Evolutionary conservation across 2,329 filamentous ascomycete genomes (phyloP), one percentile per base, ranked within the genome.

Genomic region (Colletotrichum karsti): DNA sequence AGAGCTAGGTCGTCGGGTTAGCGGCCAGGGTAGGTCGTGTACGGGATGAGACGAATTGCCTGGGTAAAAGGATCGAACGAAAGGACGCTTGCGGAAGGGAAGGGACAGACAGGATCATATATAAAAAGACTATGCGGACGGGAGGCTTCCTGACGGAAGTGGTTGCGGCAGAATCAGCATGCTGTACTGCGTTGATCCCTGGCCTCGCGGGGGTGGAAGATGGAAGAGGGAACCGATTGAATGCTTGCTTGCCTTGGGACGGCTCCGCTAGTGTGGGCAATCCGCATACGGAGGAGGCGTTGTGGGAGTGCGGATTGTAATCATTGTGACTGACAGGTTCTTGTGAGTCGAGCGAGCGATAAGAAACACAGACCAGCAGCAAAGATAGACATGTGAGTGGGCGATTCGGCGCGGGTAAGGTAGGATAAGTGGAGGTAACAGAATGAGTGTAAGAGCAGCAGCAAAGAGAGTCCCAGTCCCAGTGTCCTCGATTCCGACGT

Each of bases 381-480:
- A 56, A 53, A 64, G 60, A 67, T 64, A 53, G 53, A 59, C 64
- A 67, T 67, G 64, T 67, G 64, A 67, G 64, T 67, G 64, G 64
- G 54, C 60, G 48, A 63, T 62, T 22, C 59, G 37, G 60, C 55
- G 62, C 44, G 46, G 37, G 46, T 30, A 13, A 24, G 37, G 46
- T 30, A 13, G 24, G 24, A 20, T 48, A 46, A 66, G 56, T 62
- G 63, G 63, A 56, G 53, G 59, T 39, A 35, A 59, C 13, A 64
- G 53, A 15, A 44, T 35, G 50, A 26, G 42, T 55, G 50, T 26
- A 30, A 44, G 35, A 59, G 54, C 37, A 7, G n/a, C n/a, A 42
- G 22, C 33, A 35, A 61, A 46, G 26, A 53, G 57, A 26, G n/a
- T n/a, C n/a, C n/a, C n/a, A n/a, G n/a, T n/a, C n/a, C n/a, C n/a